A percentile compares a stretch with the other conserved stretches of the same genome.
These are phyloP conservation scores for Xylaria grammica DNA, from an alignment of 495 filamentous ascomycete species.

Conservation along the genomic window DNA sequence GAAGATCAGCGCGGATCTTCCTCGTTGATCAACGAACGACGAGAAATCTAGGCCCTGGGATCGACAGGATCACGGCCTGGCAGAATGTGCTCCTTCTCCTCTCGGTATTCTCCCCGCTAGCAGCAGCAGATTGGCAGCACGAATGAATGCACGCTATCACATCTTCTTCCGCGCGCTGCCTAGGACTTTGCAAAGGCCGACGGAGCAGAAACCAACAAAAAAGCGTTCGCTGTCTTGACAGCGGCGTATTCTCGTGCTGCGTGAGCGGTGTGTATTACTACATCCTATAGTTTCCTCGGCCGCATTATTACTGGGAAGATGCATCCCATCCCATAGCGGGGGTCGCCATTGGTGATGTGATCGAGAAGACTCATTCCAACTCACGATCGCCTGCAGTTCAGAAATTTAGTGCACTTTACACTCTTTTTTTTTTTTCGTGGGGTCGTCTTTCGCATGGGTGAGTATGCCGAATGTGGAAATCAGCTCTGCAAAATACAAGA, in stretches of 20 bases:
- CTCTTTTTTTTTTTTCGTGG: too few relatives aligned
- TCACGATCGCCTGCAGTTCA: neutral
- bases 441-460: neutral
- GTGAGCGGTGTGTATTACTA: slow-evolving; percentile 10
- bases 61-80: slow-evolving; percentile 10
- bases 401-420: too few relatives aligned
- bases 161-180: neutral
- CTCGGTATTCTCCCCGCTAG: neutral
- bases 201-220: neutral
- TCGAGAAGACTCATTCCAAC: neutral
- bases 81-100: neutral
- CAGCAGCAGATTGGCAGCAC: slow-evolving; percentile 2
- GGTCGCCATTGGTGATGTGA: neutral
- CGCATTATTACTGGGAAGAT: neutral
- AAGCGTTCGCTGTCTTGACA: neutral
- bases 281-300: neutral
- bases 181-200: neutral
- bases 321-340: neutral
- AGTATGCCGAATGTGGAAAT: neutral
- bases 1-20: slow-evolving; percentile 7
- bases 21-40: slow-evolving; percentile 4
- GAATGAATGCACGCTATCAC: slow-evolving; percentile 1
- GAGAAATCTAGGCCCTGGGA: slow-evolving; percentile 12
- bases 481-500: neutral
- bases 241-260: neutral